Evolutionary conservation across 805 yeast species (phyloP).

Genomic region (Schizosaccharomyces osmophilus): DNA sequence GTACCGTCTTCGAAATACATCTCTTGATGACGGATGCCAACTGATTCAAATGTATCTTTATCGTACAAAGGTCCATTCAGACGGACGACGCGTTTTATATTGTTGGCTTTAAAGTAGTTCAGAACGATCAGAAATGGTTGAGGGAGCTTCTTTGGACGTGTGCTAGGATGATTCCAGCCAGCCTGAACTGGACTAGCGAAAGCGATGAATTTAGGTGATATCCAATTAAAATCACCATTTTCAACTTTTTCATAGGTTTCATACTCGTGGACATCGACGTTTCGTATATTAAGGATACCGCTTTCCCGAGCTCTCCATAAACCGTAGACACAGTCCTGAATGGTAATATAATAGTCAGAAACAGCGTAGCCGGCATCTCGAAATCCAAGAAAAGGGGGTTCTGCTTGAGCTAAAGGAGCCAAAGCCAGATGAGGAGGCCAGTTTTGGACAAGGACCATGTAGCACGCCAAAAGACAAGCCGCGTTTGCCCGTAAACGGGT

Average conservation of each 20-base stretch:
- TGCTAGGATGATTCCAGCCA: slow-evolving; percentile 30
- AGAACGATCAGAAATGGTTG: slow-evolving; percentile 44
- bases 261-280: slow-evolving; percentile 75
- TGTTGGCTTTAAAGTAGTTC: slow-evolving; percentile 42
- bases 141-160: slow-evolving; percentile 18
- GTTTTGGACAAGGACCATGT: slow-evolving; percentile 79
- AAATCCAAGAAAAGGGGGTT: slow-evolving; percentile 83
- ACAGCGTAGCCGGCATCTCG: slow-evolving; percentile 93
- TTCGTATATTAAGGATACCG: slow-evolving; percentile 62
- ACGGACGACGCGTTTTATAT: slow-evolving; percentile 75
- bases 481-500: slow-evolving; percentile 75
- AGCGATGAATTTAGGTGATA: slow-evolving; percentile 85
- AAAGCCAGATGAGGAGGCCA: slow-evolving; percentile 97
- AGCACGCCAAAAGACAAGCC: slow-evolving; percentile 79
- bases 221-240: slow-evolving; percentile 81
- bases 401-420: slow-evolving; percentile 78
- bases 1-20: slow-evolving; percentile 97
- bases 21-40: slow-evolving; percentile 73
- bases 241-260: slow-evolving; percentile 89
- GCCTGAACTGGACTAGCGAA: slow-evolving; percentile 70
- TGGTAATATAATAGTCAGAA: slow-evolving; percentile 79
- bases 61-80: slow-evolving; percentile 81
- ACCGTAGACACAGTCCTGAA: slow-evolving; percentile 88
- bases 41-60: slow-evolving; percentile 52
- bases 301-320: slow-evolving; percentile 94